Evolutionary conservation across 805 yeast genomes (phyloP).

Genomic region (Wickerhamomyces bovis): DNA sequence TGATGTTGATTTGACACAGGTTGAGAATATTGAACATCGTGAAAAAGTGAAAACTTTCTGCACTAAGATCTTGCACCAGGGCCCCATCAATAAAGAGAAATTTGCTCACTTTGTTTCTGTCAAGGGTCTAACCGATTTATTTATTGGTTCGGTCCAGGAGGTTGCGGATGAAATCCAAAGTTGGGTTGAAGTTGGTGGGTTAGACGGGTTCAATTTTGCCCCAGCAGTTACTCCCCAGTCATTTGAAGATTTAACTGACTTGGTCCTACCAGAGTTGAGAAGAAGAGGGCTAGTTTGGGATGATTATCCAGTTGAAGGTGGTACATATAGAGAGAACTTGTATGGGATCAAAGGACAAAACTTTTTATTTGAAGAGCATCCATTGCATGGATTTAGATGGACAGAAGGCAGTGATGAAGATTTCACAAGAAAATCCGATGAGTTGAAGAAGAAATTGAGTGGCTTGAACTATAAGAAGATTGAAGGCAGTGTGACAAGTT

Average conservation of each 20-base stretch:
- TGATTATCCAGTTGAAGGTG: slow-evolving; percentile 28
- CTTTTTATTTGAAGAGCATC: slow-evolving; percentile 10
- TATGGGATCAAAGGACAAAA: slow-evolving; percentile 14
- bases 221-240: slow-evolving; percentile 30
- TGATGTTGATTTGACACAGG: slow-evolving; percentile 30
- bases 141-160: slow-evolving; percentile 28
- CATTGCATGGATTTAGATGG: slow-evolving; percentile 12
- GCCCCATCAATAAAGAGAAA: slow-evolving; percentile 25
- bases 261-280: slow-evolving; percentile 30
- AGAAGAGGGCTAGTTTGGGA: slow-evolving; percentile 27
- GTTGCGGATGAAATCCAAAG: slow-evolving; percentile 33
- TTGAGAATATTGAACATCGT: slow-evolving; percentile 25
- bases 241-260: slow-evolving; percentile 31
- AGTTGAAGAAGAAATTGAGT: not conserved
- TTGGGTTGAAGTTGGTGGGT: slow-evolving; percentile 32
- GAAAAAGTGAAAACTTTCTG: slow-evolving; percentile 23
- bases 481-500: not conserved
- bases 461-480: not conserved
- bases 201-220: slow-evolving; percentile 37
- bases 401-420: slow-evolving; percentile 23
- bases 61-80: slow-evolving; percentile 2
- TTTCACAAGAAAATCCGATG: slow-evolving; percentile 6
- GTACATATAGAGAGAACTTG: slow-evolving; percentile 30
- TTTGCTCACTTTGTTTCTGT: slow-evolving; percentile 19
- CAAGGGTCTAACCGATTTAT: slow-evolving; percentile 22